Percentiles rank a stretch among this genome's conserved stretches.
These are phyloP conservation scores for Monosporascus sp. DNA, from an alignment of 2,329 filamentous ascomycete species.

Conservation along the genomic window DNA sequence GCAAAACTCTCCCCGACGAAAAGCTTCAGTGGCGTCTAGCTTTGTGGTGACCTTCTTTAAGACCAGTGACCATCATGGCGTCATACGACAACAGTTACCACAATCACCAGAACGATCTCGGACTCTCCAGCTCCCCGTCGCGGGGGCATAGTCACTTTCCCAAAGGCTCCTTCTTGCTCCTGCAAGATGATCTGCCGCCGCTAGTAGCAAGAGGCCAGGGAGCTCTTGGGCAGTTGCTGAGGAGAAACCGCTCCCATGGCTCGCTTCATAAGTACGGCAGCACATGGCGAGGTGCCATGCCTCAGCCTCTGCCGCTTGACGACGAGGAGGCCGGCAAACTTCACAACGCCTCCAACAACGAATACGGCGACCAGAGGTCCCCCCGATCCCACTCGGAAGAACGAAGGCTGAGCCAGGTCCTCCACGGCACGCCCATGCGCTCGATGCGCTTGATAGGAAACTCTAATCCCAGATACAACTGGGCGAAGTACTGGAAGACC, in stretches of 20 bases:
- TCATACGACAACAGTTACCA: background rate
- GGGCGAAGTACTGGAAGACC: conserved; percentile 81
- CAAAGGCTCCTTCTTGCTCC: conserved; percentile 13
- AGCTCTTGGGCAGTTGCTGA: conserved; percentile 22
- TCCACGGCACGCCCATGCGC: conserved; percentile 67
- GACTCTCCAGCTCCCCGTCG: conserved; percentile 15
- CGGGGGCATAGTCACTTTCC: conserved; percentile 8
- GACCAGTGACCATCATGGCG: conserved; percentile 7
- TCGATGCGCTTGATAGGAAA: conserved; percentile 85
- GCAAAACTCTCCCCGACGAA: background rate
- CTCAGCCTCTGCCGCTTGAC: conserved; percentile 5
- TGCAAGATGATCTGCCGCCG: conserved; percentile 19
- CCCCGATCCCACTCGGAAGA: conserved; percentile 43
- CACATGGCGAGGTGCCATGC: conserved; percentile 17
- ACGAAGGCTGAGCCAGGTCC: conserved; percentile 52
- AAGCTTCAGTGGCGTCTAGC: background rate
- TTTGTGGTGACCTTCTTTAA: background rate
- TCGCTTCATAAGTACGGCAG: conserved; percentile 24
- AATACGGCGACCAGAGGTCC: background rate
- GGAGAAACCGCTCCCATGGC: conserved; percentile 19
- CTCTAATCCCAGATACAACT: conserved; percentile 78
- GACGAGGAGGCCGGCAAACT: conserved; percentile 16
- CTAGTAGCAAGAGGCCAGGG: conserved; percentile 20
- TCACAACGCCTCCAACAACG: background rate
- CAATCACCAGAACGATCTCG: conserved; percentile 10